Conservation (phyloP, 192 early-diverging fungal species). For the Ambispora gerdemannii region DNA sequence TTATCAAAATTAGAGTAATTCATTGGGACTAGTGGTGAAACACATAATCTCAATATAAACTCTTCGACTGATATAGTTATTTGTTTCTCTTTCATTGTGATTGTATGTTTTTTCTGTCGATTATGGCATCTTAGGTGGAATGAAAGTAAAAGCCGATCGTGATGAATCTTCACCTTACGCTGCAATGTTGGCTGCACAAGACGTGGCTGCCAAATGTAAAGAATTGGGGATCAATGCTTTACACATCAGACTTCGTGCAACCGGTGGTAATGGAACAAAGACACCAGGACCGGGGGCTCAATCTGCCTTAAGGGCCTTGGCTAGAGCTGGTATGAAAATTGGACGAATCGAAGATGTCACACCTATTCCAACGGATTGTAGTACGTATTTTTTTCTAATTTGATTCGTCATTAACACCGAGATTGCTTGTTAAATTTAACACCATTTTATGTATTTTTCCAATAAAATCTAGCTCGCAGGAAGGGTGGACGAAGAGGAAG, state of each 20-base stretch:
- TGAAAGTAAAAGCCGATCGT: slow-evolving; percentile 99
- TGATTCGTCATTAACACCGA: neutral
- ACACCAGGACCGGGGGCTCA: slow-evolving; percentile 98
- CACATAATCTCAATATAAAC: slow-evolving; percentile 52
- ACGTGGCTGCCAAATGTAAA: slow-evolving; percentile 97
- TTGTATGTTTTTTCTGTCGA: slow-evolving; percentile 5
- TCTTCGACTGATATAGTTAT: neutral
- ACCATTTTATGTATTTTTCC: neutral
- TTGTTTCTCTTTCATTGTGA: slow-evolving; percentile 12
- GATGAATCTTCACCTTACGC: slow-evolving; percentile 99
- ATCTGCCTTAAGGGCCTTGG: slow-evolving; percentile 95
- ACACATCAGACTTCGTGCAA: slow-evolving; percentile 99
- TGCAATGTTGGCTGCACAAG: slow-evolving; percentile 99
- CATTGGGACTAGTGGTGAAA: slow-evolving; percentile 62
- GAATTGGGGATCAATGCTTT: slow-evolving; percentile 99
- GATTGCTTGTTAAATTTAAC: neutral
- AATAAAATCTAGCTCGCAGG: slow-evolving; percentile 60
- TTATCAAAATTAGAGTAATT: too few relatives aligned
- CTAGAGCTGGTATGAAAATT: slow-evolving; percentile 98
- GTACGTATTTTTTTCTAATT: slow-evolving; percentile 16
- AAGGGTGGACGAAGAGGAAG: slow-evolving; percentile 99
- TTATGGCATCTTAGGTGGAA: slow-evolving; percentile 73
- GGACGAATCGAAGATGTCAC: slow-evolving; percentile 99
- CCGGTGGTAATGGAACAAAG: slow-evolving; percentile 98
- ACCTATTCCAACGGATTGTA: slow-evolving; percentile 97